Evolutionary conservation across 495 filamentous ascomycete species (phyloP).

Genomic region (Aspergillus panamensis): DNA sequence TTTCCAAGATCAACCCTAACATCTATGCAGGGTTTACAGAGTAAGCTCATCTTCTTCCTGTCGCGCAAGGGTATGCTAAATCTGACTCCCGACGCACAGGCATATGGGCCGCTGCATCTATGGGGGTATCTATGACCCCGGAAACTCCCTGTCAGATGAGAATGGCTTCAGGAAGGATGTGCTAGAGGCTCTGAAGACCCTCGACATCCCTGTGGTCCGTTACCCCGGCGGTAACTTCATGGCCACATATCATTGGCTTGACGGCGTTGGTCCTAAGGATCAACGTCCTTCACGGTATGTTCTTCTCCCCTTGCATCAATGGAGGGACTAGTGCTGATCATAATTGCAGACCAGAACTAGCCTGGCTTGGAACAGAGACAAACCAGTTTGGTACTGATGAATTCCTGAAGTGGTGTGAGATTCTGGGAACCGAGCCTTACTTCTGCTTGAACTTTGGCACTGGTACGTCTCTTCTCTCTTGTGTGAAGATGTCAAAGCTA

Average conservation of each 20-base stretch:
- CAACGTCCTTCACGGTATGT: slow-evolving; percentile 53
- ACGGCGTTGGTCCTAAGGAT: slow-evolving; percentile 70
- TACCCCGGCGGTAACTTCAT: slow-evolving; percentile 81
- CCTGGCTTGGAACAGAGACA: slow-evolving; percentile 69
- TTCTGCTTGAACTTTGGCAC: slow-evolving; percentile 75
- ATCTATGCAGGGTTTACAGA: slow-evolving; percentile 76
- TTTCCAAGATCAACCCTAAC: slow-evolving; percentile 68
- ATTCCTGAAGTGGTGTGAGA: slow-evolving; percentile 74
- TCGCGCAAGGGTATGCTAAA: no score
- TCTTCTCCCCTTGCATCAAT: neutral
- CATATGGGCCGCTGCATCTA: slow-evolving; percentile 86
- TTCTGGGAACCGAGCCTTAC: slow-evolving; percentile 67
- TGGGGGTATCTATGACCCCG: slow-evolving; percentile 76
- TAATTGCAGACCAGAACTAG: slow-evolving; percentile 58
- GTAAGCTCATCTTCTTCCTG: slow-evolving; percentile 33
- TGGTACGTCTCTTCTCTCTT: slow-evolving; percentile 17
- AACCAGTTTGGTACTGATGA: slow-evolving; percentile 82
- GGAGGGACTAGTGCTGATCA: neutral
- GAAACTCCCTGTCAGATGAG: slow-evolving; percentile 63
- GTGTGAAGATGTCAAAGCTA: neutral
- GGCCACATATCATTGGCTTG: slow-evolving; percentile 79
- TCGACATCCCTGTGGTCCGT: slow-evolving; percentile 68
- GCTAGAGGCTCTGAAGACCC: slow-evolving; percentile 61
- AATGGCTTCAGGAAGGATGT: slow-evolving; percentile 76
- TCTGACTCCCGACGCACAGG: slow-evolving; percentile 31